phyloP scores from a whole-genome alignment of 2,329 filamentous ascomycete genomes.

The Hymenoscyphus fraxineus region DNA sequence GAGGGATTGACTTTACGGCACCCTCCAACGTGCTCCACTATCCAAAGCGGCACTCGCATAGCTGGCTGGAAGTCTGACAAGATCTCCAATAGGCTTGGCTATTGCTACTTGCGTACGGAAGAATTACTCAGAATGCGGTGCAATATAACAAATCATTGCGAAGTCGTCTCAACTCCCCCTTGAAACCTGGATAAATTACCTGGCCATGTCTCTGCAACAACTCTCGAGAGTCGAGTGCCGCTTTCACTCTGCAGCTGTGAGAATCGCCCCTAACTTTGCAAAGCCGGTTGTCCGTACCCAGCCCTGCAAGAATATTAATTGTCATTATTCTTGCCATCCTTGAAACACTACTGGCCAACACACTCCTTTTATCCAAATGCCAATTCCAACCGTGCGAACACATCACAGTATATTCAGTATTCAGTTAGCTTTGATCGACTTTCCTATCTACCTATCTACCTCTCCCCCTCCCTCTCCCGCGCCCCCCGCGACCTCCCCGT shows the following conservation, averaged over 20 bases:
- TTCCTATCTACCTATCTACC: constrained; percentile 22
- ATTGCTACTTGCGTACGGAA: not conserved
- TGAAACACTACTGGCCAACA: not conserved
- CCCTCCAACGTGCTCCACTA: no score
- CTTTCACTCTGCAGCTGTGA: not conserved
- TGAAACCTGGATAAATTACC: not conserved
- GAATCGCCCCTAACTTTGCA: not conserved
- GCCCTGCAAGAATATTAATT: constrained; percentile 4
- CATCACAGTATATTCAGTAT: not conserved
- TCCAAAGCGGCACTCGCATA: not conserved
- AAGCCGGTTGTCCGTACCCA: constrained; percentile 3
- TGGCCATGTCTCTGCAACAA: not conserved
- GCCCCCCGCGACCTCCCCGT: constrained; percentile 39
- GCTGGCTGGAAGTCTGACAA: not conserved
- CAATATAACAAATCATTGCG: not conserved
- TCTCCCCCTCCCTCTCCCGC: constrained; percentile 31
- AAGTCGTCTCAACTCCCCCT: not conserved
- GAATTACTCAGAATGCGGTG: not conserved
- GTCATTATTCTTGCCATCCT: not conserved
- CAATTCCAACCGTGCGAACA: not conserved
- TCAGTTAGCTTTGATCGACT: not conserved
- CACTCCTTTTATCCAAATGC: not conserved
- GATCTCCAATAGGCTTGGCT: not conserved
- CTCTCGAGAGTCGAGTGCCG: not conserved
- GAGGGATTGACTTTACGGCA: not conserved